Evolutionary conservation across 495 filamentous ascomycete genomes (phyloP), one percentile per base, ranked within the genome.

Genomic region (Aspergillus diversus): DNA sequence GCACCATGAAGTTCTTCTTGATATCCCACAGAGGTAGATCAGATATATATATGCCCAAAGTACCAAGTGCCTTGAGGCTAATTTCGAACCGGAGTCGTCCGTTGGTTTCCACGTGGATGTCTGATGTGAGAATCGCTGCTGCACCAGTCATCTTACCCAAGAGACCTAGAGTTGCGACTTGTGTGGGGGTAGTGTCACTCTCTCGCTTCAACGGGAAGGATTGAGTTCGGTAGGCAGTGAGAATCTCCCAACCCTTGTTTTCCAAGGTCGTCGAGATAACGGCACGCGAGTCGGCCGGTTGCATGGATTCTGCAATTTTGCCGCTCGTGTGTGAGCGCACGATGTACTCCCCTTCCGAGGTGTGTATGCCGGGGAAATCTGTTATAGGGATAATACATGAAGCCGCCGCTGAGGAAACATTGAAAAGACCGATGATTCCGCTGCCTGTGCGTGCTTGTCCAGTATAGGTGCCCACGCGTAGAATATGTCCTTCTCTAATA

Each of bases 121-220:
- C 79, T 12, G 80, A 87, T 8, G 72, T 76, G 2, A 89, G 68
- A 13, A 97, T 79, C 0, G 92, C 95, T 0, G 91, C 93, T 3
- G 87, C 86, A 7, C 92, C 95, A 3, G 92, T 92, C 89, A 98
- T 96, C 72, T 97, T 96, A 15, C 84, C 90, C 27, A 97, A 64
- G 4, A 99, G 77, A 9, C 95, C 95, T 3, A 99, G 73, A n/a
- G 89, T 85, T 1, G 89, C 89, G 12, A 91, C 74, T 50, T 82
- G 68, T 12, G 73, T 77, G 8, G 62, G 54, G 5, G n/a, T 63
- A 35, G 34, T 5, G 7, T 60, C 16, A 15, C 5, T 35, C 56
- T 46, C 5, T 33, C 39, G 9, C 35, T 63, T 73, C 6, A 85
- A 71, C 2, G 77, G 74, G 65, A 93, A 87, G 0, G 75, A 69